phyloP scores from a whole-genome alignment of 495 filamentous ascomycete genomes.

The Penicillium parvum region DNA sequence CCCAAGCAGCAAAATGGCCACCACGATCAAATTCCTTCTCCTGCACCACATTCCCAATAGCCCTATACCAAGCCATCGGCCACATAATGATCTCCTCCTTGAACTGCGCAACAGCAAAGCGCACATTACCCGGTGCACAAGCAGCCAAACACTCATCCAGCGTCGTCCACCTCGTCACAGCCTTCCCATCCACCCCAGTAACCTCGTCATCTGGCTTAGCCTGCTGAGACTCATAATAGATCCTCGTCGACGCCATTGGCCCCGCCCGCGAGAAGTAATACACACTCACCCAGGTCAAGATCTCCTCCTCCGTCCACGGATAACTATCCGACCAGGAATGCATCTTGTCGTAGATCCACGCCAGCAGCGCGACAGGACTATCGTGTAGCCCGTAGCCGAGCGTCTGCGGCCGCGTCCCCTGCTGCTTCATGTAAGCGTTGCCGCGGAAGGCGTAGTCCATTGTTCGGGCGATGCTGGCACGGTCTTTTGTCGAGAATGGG shows the following conservation, averaged over 20 bases:
- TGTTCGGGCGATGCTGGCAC: conserved; percentile 27
- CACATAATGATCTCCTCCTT: conserved; percentile 39
- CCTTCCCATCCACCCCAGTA: conserved; percentile 1
- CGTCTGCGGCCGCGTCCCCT: conserved; percentile 48
- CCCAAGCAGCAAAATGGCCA: conserved; percentile 52
- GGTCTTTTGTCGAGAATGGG: conserved; percentile 35
- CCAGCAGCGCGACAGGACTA: conserved; percentile 47
- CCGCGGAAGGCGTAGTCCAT: conserved; percentile 35
- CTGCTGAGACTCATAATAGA: conserved; percentile 45
- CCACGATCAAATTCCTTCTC: conserved; percentile 39
- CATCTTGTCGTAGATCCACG: conserved; percentile 55
- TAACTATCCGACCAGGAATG: conserved; percentile 48
- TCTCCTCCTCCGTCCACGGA: conserved; percentile 51
- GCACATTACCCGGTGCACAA: conserved; percentile 24
- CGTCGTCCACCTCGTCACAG: conserved; percentile 14
- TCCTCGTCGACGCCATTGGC: conserved; percentile 43
- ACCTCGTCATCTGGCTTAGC: conserved; percentile 13
- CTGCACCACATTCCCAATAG: conserved; percentile 39
- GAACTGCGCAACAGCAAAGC: conserved; percentile 42
- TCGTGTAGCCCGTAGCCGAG: conserved; percentile 47
- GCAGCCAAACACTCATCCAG: conserved; percentile 11
- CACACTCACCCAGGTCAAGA: conserved; percentile 51
- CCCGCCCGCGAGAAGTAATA: conserved; percentile 51
- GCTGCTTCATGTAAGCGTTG: conserved; percentile 41
- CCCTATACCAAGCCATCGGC: conserved; percentile 37